A percentile compares a stretch with the other conserved stretches of the same genome.
Conservation (phyloP, 179 eudicot genomes). For the Beta lomatogona region DNA sequence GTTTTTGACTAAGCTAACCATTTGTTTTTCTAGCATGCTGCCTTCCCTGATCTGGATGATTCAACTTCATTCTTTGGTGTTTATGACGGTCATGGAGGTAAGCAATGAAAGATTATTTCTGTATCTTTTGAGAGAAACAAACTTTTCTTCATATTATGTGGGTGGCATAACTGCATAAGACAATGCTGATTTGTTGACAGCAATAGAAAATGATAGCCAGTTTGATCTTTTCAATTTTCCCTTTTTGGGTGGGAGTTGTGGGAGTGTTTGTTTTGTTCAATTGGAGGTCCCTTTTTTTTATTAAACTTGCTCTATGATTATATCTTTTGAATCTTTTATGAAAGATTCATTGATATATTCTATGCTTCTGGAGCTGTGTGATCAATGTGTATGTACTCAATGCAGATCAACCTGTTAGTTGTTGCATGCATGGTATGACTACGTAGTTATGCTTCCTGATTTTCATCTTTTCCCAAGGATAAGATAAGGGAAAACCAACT, state of each 20-base stretch:
- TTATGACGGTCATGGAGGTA: slow-evolving; percentile 99
- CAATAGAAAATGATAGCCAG: neutral
- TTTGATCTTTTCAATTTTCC: neutral
- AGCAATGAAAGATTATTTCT: slow-evolving; percentile 22
- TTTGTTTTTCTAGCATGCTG: slow-evolving; percentile 74
- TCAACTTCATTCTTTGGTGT: slow-evolving; percentile 95
- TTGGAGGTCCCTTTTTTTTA: neutral
- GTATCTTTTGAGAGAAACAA: slow-evolving; percentile 17
- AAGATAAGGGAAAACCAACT: too few relatives aligned
- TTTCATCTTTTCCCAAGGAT: neutral
- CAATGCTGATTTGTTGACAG: neutral
- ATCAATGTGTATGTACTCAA: neutral
- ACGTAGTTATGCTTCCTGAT: neutral
- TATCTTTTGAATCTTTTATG: neutral
- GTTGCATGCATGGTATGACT: neutral
- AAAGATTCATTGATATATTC: slow-evolving; percentile 5
- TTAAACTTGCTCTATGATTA: neutral
- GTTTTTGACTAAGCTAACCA: slow-evolving; percentile 10
- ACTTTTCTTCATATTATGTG: neutral
- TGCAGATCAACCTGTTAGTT: neutral
- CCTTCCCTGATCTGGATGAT: slow-evolving; percentile 77
- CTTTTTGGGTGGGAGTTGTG: neutral
- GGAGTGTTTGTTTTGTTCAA: neutral
- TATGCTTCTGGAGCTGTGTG: neutral
- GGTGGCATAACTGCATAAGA: neutral